Percentiles rank a stretch among this genome's conserved stretches.
Evolutionary conservation across 1,284 basidiomycete genomes (phyloP).

Genomic region (Moniliophthora roreri): DNA sequence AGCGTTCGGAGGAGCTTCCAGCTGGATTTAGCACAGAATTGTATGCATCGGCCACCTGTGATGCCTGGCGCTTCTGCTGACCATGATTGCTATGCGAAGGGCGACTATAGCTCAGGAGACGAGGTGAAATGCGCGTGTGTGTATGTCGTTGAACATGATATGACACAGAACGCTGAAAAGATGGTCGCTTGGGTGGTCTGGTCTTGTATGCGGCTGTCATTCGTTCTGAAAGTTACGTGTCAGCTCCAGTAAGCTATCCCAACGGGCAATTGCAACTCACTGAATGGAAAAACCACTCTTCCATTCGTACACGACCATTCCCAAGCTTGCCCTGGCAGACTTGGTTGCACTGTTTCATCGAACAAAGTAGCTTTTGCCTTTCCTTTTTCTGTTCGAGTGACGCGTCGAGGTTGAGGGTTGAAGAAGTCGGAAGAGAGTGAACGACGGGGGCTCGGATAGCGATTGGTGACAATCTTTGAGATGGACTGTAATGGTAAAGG

Average conservation of each 20-base stretch:
- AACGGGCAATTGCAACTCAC: not conserved
- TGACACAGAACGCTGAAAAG: slow-evolving; percentile 15
- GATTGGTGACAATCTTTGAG: slow-evolving; percentile 25
- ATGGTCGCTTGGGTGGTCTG: not conserved
- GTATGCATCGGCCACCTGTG: slow-evolving; percentile 12
- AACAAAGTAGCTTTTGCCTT: slow-evolving; percentile 44
- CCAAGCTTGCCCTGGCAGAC: slow-evolving; percentile 31
- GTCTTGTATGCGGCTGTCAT: slow-evolving; percentile 28
- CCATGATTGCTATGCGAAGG: not conserved
- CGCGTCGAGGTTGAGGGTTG: slow-evolving; percentile 47
- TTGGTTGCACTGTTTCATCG: slow-evolving; percentile 19
- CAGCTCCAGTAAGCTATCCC: not conserved
- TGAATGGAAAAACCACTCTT: slow-evolving; percentile 28
- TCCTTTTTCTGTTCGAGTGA: slow-evolving; percentile 36
- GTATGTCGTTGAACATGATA: slow-evolving; percentile 18
- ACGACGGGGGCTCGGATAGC: slow-evolving; percentile 22
- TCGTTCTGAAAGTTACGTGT: slow-evolving; percentile 16
- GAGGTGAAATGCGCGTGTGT: not conserved
- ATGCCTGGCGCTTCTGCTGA: slow-evolving; percentile 25
- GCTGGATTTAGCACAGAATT: not conserved
- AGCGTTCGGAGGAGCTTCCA: not conserved
- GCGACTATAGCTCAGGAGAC: slow-evolving; percentile 6
- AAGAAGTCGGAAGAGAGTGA: slow-evolving; percentile 48
- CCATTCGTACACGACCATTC: slow-evolving; percentile 39
- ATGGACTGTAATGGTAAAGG: slow-evolving; percentile 24